phyloP scores from a whole-genome alignment of 352 stramenopile species.

The Phytophthora macrochlamydospora region DNA sequence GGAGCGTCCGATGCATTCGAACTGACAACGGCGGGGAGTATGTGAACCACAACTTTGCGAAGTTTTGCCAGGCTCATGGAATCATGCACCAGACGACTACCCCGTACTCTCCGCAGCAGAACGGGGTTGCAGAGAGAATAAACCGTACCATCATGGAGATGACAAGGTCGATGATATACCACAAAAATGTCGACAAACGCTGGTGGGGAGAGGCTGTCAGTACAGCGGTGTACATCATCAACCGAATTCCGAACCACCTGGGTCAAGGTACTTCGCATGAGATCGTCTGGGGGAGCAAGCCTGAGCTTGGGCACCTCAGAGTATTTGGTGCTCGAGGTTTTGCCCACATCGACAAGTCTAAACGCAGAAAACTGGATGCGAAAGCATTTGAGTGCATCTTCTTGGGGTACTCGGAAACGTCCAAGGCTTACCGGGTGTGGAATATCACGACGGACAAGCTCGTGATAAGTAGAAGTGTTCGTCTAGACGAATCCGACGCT shows the following conservation, averaged over 20 bases:
- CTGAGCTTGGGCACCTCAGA: constrained; percentile 1
- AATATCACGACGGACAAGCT: constrained; percentile 3
- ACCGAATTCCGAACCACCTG: constrained; percentile 15
- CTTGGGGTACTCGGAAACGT: constrained; percentile 19
- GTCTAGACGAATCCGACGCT: constrained; percentile 4
- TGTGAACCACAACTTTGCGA: constrained; percentile 3
- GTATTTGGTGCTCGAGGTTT: constrained; percentile 18
- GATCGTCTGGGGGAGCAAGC: constrained; percentile 4
- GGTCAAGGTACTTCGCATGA: constrained; percentile 4
- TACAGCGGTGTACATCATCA: constrained; percentile 20
- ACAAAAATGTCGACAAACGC: constrained; percentile 8
- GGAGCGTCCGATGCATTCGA: background rate
- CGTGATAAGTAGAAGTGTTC: constrained; percentile 4
- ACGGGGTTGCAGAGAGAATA: constrained; percentile 19
- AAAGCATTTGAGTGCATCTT: constrained; percentile 30
- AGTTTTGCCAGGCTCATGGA: background rate
- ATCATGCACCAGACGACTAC: constrained; percentile 28
- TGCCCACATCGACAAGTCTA: constrained; percentile 14
- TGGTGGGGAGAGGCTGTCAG: constrained; percentile 23
- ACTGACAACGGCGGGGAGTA: constrained; percentile 30
- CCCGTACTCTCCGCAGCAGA: constrained; percentile 15
- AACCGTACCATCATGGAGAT: constrained; percentile 23
- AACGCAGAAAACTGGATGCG: constrained; percentile 20
- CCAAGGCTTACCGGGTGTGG: constrained; percentile 22
- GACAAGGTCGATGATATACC: constrained; percentile 16